phyloP scores from a whole-genome alignment of 2,329 filamentous ascomycete species.

The Cercospora nicotianae region DNA sequence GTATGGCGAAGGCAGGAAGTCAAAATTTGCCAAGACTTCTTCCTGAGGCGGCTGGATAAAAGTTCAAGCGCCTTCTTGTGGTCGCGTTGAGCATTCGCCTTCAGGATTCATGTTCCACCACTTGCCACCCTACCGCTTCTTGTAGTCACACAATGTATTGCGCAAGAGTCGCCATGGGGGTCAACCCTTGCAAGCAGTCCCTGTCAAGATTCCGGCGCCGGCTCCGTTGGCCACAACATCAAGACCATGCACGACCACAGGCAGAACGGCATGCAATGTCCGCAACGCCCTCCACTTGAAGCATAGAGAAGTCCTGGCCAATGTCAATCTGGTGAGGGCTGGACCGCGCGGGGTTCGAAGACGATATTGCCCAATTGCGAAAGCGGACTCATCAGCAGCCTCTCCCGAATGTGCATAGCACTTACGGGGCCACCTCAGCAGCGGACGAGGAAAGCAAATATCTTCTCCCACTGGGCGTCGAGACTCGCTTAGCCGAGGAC shows the following conservation, averaged over 20 bases:
- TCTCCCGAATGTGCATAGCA: too few relatives aligned
- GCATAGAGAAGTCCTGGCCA: not conserved
- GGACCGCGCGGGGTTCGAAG: too few relatives aligned
- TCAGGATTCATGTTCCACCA: not conserved
- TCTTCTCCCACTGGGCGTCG: too few relatives aligned
- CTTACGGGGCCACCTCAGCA: too few relatives aligned
- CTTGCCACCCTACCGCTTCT: not conserved
- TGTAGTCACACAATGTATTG: not conserved
- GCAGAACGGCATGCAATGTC: not conserved
- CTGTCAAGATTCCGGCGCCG: not conserved
- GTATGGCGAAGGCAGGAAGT: not conserved
- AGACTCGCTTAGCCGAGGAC: too few relatives aligned
- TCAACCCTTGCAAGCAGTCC: not conserved
- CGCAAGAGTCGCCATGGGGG: not conserved
- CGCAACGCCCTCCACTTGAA: not conserved
- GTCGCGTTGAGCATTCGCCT: not conserved
- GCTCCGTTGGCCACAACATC: not conserved
- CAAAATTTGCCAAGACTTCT: not conserved
- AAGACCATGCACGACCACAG: not conserved
- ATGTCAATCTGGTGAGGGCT: too few relatives aligned
- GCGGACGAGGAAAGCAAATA: too few relatives aligned
- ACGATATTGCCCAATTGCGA: too few relatives aligned
- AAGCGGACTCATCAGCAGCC: too few relatives aligned
- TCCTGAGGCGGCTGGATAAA: not conserved
- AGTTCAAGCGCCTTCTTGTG: not conserved